Percentiles rank a stretch among this genome's conserved stretches.
Evolutionary conservation across 2,329 filamentous ascomycete species (phyloP).

Genomic region (Sarocladium brachiariae): DNA sequence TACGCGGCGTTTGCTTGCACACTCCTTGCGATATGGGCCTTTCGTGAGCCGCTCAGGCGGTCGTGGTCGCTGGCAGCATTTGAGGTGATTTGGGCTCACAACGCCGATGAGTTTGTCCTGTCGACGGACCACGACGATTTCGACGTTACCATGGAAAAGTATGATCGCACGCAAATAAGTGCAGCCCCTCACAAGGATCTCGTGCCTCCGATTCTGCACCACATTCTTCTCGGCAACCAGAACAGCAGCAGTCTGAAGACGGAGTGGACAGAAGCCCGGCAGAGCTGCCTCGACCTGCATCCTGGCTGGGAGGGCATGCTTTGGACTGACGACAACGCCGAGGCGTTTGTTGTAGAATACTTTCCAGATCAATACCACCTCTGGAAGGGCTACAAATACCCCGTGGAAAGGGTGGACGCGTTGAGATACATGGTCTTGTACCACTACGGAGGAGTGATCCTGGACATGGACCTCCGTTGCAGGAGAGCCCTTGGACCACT

Average conservation of each 20-base stretch:
- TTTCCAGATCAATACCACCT: slow-evolving; percentile 68
- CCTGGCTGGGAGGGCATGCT: slow-evolving; percentile 37
- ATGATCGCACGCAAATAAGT: slow-evolving; percentile 21
- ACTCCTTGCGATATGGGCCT: slow-evolving; percentile 12
- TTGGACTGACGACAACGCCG: slow-evolving; percentile 63
- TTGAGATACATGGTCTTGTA: slow-evolving; percentile 69
- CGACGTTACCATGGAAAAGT: slow-evolving; percentile 27
- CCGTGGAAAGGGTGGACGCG: slow-evolving; percentile 65
- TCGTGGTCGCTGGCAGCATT: slow-evolving; percentile 23
- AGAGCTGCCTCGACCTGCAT: slow-evolving; percentile 26
- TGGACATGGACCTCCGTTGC: slow-evolving; percentile 45
- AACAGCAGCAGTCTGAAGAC: slow-evolving; percentile 11
- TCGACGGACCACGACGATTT: slow-evolving; percentile 22
- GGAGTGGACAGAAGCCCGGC: slow-evolving; percentile 23
- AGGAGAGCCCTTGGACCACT: slow-evolving; percentile 30
- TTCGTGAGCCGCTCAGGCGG: slow-evolving; percentile 18
- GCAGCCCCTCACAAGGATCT: slow-evolving; percentile 22
- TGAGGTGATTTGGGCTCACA: slow-evolving; percentile 19
- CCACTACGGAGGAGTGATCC: slow-evolving; percentile 67
- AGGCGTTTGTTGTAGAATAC: slow-evolving; percentile 60
- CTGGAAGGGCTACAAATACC: slow-evolving; percentile 61
- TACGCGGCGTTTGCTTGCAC: neutral
- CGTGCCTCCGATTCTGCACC: slow-evolving; percentile 28
- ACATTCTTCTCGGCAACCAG: slow-evolving; percentile 25
- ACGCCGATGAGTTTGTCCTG: slow-evolving; percentile 21